Conservation (phyloP, 805 yeast genomes). For the Wickerhamiella parazyma region DNA sequence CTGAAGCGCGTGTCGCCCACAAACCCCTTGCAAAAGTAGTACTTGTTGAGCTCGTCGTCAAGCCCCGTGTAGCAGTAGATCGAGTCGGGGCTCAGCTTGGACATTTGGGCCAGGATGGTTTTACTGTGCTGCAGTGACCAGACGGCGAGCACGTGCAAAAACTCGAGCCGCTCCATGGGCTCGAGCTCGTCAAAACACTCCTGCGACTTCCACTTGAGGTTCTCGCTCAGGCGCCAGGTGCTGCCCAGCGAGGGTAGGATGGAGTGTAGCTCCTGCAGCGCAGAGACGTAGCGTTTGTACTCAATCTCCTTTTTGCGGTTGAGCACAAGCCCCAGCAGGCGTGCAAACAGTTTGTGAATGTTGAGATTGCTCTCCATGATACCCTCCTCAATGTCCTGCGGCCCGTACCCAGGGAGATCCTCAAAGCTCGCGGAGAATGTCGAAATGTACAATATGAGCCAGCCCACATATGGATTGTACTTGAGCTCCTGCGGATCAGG, state of each 20-base stretch:
- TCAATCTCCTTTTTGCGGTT: constrained; percentile 31
- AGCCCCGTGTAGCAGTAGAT: constrained; percentile 18
- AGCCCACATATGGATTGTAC: constrained; percentile 22
- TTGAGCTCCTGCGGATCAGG: constrained; percentile 18
- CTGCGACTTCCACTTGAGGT: constrained; percentile 18
- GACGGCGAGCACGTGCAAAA: constrained; percentile 23
- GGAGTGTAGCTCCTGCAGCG: constrained; percentile 28
- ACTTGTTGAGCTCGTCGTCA: constrained; percentile 16
- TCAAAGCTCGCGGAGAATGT: constrained; percentile 19
- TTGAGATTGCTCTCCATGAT: constrained; percentile 15
- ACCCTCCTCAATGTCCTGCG: constrained; percentile 32
- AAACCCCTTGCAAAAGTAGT: constrained; percentile 16
- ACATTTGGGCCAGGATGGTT: constrained; percentile 17
- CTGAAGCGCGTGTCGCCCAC: constrained; percentile 25
- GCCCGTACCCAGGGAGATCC: constrained; percentile 25
- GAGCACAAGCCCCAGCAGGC: constrained; percentile 26
- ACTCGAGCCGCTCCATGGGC: constrained; percentile 25
- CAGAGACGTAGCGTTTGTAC: constrained; percentile 25
- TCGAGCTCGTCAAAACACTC: constrained; percentile 22
- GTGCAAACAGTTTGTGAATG: constrained; percentile 23
- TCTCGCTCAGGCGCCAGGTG: constrained; percentile 13
- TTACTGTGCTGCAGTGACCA: constrained; percentile 26
- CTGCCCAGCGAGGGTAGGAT: constrained; percentile 21
- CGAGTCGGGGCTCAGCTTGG: constrained; percentile 14
- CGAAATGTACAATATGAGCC: constrained; percentile 16